Evolutionary conservation across 108 stramenopile species (phyloP), one percentile per base, ranked within the genome.

Genomic region (Fragilariopsis cylindrus): DNA sequence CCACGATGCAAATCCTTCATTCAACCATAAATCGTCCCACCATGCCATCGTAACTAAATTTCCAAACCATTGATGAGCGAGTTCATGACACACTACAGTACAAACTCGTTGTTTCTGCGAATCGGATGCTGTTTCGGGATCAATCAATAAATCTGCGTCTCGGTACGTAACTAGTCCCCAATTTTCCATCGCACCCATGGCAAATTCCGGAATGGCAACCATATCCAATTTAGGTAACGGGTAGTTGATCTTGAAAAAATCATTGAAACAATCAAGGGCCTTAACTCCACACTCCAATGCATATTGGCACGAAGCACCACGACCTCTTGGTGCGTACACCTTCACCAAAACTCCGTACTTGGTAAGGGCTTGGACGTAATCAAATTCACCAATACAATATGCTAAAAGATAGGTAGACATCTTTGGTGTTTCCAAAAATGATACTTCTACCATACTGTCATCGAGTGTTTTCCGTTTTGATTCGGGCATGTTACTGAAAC

Each of bases 1-100:
- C 91, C 94, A 95, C 47, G 73, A 84, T 1, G 98, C 98, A 73
- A 98, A 99, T 7, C 97, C 97, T 75, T 99, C 98, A 74, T 99
- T 99, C 63, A 99, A 83, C 95, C 96, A 99, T 55, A 99, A 82
- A 79, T 96, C 97, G 76, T 95, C 93, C 98, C 98, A 99, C 94
- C 94, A 97, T 7, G 79, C 75, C 97, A 98, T 98, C 68, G 98
- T 99, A 7, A 99, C 97, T 9, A 98, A 83, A 72, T 99, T 97
- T 54, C 98, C 97, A 69, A 97, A 97, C 98, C 97, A 98, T 72
- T 93, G 92, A 86, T 99, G 98, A 0, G 97, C 98, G 13, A 98
- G 84, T 78, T 99, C 98, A 78, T 99, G 98, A 19, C 90, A 92
- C n/a, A 99, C 97, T 6, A 99, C 98, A 0, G 87, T 90, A 71